These are phyloP conservation scores for Penicillium sp. DNA, from an alignment of 2,329 filamentous ascomycete genomes.

Conservation along the genomic window DNA sequence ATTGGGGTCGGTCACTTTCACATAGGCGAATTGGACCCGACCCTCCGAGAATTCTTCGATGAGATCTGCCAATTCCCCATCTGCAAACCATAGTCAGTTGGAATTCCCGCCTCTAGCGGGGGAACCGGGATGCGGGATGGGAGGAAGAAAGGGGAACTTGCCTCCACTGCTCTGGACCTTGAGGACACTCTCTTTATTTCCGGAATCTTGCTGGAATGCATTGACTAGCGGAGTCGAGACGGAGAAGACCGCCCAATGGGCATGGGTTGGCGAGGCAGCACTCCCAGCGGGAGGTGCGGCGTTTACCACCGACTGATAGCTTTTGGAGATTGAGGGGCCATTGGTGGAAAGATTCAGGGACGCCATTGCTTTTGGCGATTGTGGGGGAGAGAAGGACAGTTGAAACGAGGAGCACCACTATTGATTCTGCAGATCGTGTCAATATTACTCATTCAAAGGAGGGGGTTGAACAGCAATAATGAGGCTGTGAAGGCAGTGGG, in stretches of 20 bases:
- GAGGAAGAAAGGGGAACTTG: conserved; percentile 38
- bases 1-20: conserved; percentile 95
- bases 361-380: conserved; percentile 53
- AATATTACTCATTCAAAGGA: background rate
- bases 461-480: too few species aligned
- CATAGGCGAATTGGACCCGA: conserved; percentile 91
- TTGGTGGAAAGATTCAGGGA: conserved; percentile 74
- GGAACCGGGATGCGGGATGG: background rate
- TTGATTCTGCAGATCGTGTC: too few species aligned
- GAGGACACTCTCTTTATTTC: conserved; percentile 83
- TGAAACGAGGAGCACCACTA: background rate
- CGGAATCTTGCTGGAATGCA: conserved; percentile 78
- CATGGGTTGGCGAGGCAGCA: conserved; percentile 70
- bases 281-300: conserved; percentile 51
- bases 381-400: conserved; percentile 1
- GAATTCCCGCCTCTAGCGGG: background rate
- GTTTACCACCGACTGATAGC: conserved; percentile 64
- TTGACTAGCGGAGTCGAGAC: conserved; percentile 88
- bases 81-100: conserved; percentile 42
- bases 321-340: conserved; percentile 71
- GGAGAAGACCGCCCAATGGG: conserved; percentile 88
- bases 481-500: too few species aligned
- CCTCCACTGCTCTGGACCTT: conserved; percentile 91
- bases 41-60: conserved; percentile 96
- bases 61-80: conserved; percentile 83